These are phyloP conservation scores for Kandelia obovata DNA, from an alignment of 345 rosid genomes.

Conservation along the genomic window DNA sequence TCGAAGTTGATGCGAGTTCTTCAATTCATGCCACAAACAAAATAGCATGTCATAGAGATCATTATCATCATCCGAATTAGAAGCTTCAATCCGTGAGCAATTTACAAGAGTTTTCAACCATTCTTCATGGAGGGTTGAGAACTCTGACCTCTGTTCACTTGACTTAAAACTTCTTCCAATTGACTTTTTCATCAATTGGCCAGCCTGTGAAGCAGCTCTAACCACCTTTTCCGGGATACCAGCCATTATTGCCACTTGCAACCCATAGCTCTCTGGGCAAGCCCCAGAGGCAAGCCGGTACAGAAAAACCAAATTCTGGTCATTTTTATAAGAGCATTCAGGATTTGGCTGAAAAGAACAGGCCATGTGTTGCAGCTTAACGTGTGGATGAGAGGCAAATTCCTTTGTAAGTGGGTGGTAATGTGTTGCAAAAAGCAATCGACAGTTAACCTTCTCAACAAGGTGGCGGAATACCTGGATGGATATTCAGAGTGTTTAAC, in stretches of 20 bases:
- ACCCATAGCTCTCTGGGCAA: conserved; percentile 89
- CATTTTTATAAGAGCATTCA: conserved; percentile 21
- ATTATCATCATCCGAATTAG: conserved; percentile 25
- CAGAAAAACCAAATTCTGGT: conserved; percentile 64
- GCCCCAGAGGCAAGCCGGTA: conserved; percentile 76
- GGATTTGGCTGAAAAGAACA: conserved; percentile 52
- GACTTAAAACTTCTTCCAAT: conserved; percentile 66
- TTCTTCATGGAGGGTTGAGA: conserved; percentile 89
- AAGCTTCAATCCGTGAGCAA: conserved; percentile 26
- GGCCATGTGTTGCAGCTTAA: conserved; percentile 85
- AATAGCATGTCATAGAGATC: conserved; percentile 63
- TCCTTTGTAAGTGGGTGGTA: conserved; percentile 94
- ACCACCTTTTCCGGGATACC: conserved; percentile 82
- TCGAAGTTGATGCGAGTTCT: conserved; percentile 23
- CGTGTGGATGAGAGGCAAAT: conserved; percentile 81
- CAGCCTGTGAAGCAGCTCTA: conserved; percentile 56
- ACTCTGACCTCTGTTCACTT: conserved; percentile 72
- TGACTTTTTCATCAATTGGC: conserved; percentile 55
- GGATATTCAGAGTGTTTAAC: not conserved
- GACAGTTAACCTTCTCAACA: conserved; percentile 81
- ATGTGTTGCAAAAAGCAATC: conserved; percentile 88
- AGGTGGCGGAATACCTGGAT: conserved; percentile 84
- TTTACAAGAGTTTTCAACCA: conserved; percentile 62
- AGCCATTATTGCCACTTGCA: conserved; percentile 88
- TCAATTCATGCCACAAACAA: conserved; percentile 83